Evolutionary conservation across 208 protist genomes (phyloP).

Genomic region (Leishmania major): DNA sequence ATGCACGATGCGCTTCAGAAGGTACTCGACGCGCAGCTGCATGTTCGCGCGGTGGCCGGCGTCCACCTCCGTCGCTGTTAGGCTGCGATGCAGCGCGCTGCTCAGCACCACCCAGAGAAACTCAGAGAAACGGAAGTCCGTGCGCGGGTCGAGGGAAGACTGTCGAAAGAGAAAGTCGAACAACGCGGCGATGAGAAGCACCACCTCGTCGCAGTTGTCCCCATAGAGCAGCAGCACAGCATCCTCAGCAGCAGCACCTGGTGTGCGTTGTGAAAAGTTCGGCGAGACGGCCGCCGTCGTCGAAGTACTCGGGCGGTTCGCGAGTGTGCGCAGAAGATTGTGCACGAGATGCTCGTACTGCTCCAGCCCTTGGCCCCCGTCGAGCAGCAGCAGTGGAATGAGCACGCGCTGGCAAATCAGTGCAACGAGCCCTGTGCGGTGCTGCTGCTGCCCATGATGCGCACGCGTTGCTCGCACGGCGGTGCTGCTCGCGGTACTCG

Average conservation of each 20-base stretch:
- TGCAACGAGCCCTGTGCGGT: conserved; percentile 29
- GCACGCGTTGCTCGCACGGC: not conserved
- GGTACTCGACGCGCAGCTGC: conserved; percentile 76
- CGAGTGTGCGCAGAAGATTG: conserved; percentile 29
- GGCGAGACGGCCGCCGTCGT: not conserved
- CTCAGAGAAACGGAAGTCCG: conserved; percentile 67
- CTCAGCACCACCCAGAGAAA: conserved; percentile 70
- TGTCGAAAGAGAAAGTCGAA: conserved; percentile 87
- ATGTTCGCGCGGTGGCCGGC: conserved; percentile 69
- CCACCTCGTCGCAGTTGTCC: conserved; percentile 52
- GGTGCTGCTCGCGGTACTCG: not conserved
- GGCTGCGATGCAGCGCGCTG: conserved; percentile 46
- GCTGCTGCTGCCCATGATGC: not conserved
- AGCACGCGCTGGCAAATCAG: conserved; percentile 73
- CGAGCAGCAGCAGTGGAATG: conserved; percentile 64
- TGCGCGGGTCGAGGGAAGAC: conserved; percentile 19
- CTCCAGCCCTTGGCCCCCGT: conserved; percentile 35
- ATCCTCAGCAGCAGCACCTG: not conserved
- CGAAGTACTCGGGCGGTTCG: conserved; percentile 1
- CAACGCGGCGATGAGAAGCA: conserved; percentile 76
- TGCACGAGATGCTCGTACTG: conserved; percentile 34
- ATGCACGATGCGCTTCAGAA: conserved; percentile 85
- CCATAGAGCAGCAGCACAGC: not conserved
- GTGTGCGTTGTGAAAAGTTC: not conserved
- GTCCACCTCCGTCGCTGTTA: conserved; percentile 43